Percentiles rank a stretch among this genome's conserved stretches.
phyloP scores from a whole-genome alignment of 2,329 filamentous ascomycete species.

The Ceratocystis lukuohia region DNA sequence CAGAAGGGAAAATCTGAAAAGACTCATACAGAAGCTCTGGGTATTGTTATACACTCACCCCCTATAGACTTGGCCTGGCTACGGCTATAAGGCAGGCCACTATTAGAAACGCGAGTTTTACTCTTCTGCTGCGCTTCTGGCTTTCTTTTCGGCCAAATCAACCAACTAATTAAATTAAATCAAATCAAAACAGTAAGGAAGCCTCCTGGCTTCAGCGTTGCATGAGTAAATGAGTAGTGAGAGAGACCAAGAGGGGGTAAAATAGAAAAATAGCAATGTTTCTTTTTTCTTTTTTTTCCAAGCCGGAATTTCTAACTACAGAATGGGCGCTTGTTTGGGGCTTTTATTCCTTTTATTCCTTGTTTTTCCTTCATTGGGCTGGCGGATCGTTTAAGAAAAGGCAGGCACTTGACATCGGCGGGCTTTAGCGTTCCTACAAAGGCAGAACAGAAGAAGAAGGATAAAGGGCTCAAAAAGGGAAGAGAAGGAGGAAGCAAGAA shows the following conservation, averaged over 20 bases:
- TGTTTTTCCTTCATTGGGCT: neutral
- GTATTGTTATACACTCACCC: neutral
- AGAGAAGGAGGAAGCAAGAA: neutral
- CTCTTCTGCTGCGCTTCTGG: neutral
- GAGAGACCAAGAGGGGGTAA: neutral
- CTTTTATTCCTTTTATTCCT: neutral
- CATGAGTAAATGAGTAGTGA: neutral
- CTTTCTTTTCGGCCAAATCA: neutral
- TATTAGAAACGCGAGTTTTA: neutral
- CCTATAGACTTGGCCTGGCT: neutral
- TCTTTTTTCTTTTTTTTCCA: neutral
- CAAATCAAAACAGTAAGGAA: neutral
- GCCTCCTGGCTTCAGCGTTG: neutral
- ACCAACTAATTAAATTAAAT: neutral
- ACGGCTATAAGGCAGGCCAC: neutral
- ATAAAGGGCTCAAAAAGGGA: neutral
- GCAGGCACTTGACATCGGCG: neutral
- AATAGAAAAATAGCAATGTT: neutral
- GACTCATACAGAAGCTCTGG: neutral
- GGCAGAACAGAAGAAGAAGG: neutral
- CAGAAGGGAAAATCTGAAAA: neutral
- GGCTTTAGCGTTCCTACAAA: constrained; percentile 1
- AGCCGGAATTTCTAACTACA: neutral
- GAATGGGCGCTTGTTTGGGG: neutral
- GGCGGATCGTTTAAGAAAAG: constrained; percentile 1